Evolutionary conservation across 2,329 filamentous ascomycete genomes (phyloP), one percentile per base, ranked within the genome.

Genomic region (Xylariaceae sp.): DNA sequence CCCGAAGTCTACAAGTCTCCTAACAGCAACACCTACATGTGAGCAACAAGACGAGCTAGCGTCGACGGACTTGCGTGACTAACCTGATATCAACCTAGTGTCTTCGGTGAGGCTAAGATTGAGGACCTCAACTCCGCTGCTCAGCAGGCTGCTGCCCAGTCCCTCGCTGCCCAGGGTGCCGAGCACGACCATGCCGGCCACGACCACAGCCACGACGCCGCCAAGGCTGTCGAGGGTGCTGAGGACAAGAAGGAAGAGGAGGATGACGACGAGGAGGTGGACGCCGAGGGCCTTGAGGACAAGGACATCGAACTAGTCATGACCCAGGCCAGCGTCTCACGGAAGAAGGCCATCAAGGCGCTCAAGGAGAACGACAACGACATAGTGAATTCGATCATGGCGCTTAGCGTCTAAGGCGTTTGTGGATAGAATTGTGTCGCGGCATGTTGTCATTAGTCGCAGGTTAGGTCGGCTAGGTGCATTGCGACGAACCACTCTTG

Each of bases 311-410:
- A 99, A 80, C 86, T 99, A 61, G 94, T 99, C 77, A 97, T 97
- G 91, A 91, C 90, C 70, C 93, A 99, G 80, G 94, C 94, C 71
- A 94, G 83, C 73, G 95, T 99, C 72, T 96, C 91, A 71, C 86
- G 94, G 77, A 97, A 96, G 82, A 97, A 97, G 87, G 94, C 94
- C 63, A 86, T 99, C 82, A 99, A 97, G 82, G 94, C 95, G 59
- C 84, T 99, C 74, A 92, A 92, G 83, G 94, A 97, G 83, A 99
- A 99, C 76, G 93, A 97, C 81, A 97, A 97, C 74, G 94, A 99
- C 76, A 99, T 99, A 81, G 94, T 99, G 83, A 99, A 99, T 85
- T 97, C 94, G 71, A 99, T 99, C 82, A 99, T 99, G 94, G 92
- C 93, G 69, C 81, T 99, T 76, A 92, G 89, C 82, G 87, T 91